A percentile compares a stretch with the other conserved stretches of the same genome.
Evolutionary conservation across 2,329 filamentous ascomycete species (phyloP).

Genomic region (Botrytis sinoallii): DNA sequence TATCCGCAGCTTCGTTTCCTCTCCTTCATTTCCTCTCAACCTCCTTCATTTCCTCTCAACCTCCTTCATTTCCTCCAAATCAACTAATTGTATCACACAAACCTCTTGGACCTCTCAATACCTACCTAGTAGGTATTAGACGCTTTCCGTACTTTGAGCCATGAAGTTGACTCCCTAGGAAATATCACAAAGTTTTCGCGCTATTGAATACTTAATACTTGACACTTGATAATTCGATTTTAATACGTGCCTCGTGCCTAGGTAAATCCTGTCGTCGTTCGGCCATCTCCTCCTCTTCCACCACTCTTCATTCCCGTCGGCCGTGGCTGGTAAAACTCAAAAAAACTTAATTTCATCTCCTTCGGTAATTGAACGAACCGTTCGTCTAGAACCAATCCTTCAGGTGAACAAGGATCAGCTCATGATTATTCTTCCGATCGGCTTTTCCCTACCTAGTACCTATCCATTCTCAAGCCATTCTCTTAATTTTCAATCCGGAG

Average conservation of each 20-base stretch:
- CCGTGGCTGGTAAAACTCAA: background rate
- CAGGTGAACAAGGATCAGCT: background rate
- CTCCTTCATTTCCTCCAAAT: background rate
- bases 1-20: background rate
- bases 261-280: background rate
- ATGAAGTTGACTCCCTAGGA: background rate
- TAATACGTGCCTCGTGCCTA: background rate
- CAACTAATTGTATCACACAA: background rate
- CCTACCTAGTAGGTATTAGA: background rate
- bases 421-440: background rate
- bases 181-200: background rate
- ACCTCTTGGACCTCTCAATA: background rate
- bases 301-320: background rate
- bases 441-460: no score
- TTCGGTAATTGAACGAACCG: background rate
- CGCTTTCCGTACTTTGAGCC: background rate
- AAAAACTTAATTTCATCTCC: background rate
- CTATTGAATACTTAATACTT: conserved; percentile 4
- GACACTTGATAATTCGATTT: background rate
- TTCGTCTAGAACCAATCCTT: background rate
- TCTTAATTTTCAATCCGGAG: background rate
- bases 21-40: background rate
- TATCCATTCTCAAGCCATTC: background rate
- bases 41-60: background rate
- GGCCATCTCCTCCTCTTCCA: background rate